Evolutionary conservation across 140 eudicot genomes (phyloP), one percentile per base, ranked within the genome.

Genomic region (Anethum foeniculum): DNA sequence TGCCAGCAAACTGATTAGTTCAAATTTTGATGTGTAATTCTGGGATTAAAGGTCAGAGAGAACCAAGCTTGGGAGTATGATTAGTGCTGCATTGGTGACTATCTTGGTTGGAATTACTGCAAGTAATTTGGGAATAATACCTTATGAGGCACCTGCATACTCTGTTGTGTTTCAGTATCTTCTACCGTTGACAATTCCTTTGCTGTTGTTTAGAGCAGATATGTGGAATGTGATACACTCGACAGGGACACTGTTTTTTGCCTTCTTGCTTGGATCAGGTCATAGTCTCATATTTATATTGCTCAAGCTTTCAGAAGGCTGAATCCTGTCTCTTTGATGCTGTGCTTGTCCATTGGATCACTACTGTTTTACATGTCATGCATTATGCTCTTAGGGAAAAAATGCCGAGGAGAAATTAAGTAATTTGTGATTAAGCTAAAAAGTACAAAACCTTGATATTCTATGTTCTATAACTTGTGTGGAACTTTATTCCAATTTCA

Each of bases 81-180:
- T 94, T 19, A 92, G 98, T 89, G 97, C 90, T 81, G 98, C 98
- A 81, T 27, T 92, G 68, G 98, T 94, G 80, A 90, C 96, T 85
- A 90, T 86, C 32, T 84, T 94, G 85, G 77, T 91, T 72, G 97
- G 96, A 2, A 92, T 91, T n/a, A 91, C 89, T 11, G 91, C 92
- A 4, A 90, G 96, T 86, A 94, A 91, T 82, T n/a, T 87, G 78
- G 91, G 93, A 78, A 83, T 91, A 74, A 85, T 93, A 68, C 92
- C 98, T 41, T 90, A 82, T 21, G 90, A 93, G 80, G 98, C 98
- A 4, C 90, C 80, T 0, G 92, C 97, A 4, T 93, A 88, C 71
- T 79, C 89, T 0, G 54, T 84, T 71, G 98, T 90, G 12, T 81
- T 93, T 90, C 86, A 85, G 51, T 89, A 69, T 84, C 84, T 93